phyloP scores from a whole-genome alignment of 768 basidiomycete genomes.

The Boletus barrowsii region DNA sequence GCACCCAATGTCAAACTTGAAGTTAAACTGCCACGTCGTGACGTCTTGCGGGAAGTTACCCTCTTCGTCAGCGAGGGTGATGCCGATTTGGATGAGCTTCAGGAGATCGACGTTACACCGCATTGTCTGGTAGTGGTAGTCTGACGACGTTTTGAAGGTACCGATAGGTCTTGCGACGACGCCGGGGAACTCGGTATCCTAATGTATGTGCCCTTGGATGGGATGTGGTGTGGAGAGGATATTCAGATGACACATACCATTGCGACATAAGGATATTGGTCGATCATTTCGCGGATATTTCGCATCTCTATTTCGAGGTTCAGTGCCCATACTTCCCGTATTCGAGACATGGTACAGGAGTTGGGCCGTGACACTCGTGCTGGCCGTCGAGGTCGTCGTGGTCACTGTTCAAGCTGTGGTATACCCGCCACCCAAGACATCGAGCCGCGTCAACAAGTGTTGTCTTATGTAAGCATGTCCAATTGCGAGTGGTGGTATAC shows the following conservation, averaged over 20 bases:
- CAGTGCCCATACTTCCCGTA: conserved; percentile 93
- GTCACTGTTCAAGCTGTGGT: conserved; percentile 12
- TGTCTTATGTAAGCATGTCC: conserved; percentile 27
- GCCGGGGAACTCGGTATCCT: conserved; percentile 99
- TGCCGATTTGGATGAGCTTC: conserved; percentile 95
- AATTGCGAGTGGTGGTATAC: not conserved
- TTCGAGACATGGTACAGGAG: conserved; percentile 58
- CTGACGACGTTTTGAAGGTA: conserved; percentile 91
- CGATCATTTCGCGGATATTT: conserved; percentile 81
- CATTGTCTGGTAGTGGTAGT: conserved; percentile 99
- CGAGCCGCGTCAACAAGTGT: conserved; percentile 17
- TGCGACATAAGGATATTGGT: conserved; percentile 89
- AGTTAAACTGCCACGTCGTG: conserved; percentile 99
- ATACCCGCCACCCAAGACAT: conserved; percentile 12
- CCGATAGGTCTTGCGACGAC: conserved; percentile 98
- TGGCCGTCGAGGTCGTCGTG: conserved; percentile 18
- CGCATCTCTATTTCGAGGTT: conserved; percentile 94
- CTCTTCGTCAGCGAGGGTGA: conserved; percentile 92
- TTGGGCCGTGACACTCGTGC: not conserved
- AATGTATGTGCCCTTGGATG: conserved; percentile 8
- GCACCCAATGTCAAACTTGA: conserved; percentile 86
- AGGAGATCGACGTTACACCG: conserved; percentile 98
- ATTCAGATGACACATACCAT: conserved; percentile 60
- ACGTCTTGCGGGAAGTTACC: conserved; percentile 88
- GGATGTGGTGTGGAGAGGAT: not conserved